Evolutionary conservation across 345 rosid species (phyloP), one percentile per base, ranked within the genome.

Genomic region (Lumnitzera littorea): DNA sequence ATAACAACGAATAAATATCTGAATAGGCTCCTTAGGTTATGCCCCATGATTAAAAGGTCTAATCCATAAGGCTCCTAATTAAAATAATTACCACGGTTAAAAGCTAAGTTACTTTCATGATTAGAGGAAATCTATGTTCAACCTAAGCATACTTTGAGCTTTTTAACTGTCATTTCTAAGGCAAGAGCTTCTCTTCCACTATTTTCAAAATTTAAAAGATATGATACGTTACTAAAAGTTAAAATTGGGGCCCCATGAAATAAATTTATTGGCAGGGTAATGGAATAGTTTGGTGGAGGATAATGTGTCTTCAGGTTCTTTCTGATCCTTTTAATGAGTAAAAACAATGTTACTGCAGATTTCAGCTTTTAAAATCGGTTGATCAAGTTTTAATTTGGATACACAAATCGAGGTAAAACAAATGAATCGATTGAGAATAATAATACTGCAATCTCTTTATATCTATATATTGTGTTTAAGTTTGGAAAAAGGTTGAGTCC

Each of bases 11-110:
- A 36, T 36, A 9, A 36, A 36, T 36, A 9, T 36, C 27, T 50
- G 50, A 41, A 62, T 50, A 57, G 75, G 74, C 75, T 78, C 79
- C 62, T 58, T 1, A 11, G 46, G 50, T 62, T 60, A 65, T 48
- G 17, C 65, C 47, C 14, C 67, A 69, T 72, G 64, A 72, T 72
- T 72, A 66, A 55, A 63, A 31, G 31, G 20, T 20, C 13, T 15
- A 25, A n/a, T 49, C 52, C 66, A 43, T 15, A 61, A 70, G 75
- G 80, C 75, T 69, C 76, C 78, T 2, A 16, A 3, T 15, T 17
- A 50, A 70, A 60, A 69, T 69, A 72, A 70, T 55, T 64, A 13
- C 69, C 46, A 15, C 13, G 68, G 61, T 72, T 54, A 16, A 67
- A 59, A 65, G 56, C 59, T 61, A 24, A 11, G 41, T 14, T 50